Evolutionary conservation across 306 rosid species (phyloP).

Genomic region (Prunus mira): DNA sequence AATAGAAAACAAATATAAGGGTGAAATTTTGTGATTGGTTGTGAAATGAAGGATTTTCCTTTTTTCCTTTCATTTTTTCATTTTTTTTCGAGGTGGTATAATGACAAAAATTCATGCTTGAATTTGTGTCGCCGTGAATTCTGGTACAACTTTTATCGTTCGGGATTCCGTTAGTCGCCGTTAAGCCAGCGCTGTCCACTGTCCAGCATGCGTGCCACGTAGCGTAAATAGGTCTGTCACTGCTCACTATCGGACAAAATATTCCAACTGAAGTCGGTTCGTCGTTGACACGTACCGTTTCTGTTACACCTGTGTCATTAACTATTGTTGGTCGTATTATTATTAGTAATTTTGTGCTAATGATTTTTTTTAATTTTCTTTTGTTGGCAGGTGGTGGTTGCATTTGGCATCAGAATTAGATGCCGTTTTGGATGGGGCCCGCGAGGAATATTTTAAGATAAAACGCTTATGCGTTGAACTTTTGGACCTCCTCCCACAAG

Average conservation of each 20-base stretch:
- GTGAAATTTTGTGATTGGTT: slow-evolving; percentile 19
- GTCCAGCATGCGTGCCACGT: slow-evolving; percentile 6
- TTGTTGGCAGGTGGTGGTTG: slow-evolving; percentile 36
- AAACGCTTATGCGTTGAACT: slow-evolving; percentile 12
- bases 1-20: not conserved
- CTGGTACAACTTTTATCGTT: not conserved
- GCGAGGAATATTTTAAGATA: not conserved
- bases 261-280: not conserved
- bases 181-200: not conserved
- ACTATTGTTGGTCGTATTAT: not conserved
- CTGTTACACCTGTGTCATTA: slow-evolving; percentile 3
- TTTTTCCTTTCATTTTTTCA: slow-evolving; percentile 6
- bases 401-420: not conserved
- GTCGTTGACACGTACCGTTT: not conserved
- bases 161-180: slow-evolving; percentile 14
- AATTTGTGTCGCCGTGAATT: not conserved
- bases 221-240: not conserved
- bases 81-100: slow-evolving; percentile 7
- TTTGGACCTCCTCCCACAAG: not conserved
- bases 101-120: not conserved
- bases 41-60: not conserved
- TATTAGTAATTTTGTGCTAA: not conserved
- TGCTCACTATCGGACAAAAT: not conserved
- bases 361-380: not conserved
- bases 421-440: slow-evolving; percentile 11